phyloP scores from a whole-genome alignment of 495 filamentous ascomycete species.

The Barbatosphaeria neglecta region DNA sequence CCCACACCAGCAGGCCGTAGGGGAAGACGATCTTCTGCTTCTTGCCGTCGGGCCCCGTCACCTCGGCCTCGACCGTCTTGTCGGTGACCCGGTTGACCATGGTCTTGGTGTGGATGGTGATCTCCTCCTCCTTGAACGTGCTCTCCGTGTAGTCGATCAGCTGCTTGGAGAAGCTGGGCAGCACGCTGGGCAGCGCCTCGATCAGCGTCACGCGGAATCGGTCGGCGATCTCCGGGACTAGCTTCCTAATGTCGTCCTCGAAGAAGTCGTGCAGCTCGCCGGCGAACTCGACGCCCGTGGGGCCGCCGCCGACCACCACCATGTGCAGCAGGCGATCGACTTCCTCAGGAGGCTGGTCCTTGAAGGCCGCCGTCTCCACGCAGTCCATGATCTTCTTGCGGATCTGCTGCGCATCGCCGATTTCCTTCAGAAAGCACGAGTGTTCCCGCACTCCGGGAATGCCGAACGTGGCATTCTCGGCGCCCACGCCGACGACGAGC shows the following conservation, averaged over 20 bases:
- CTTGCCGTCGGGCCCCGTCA: conserved; percentile 71
- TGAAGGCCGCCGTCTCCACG: conserved; percentile 95
- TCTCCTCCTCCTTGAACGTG: conserved; percentile 97
- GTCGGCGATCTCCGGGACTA: conserved; percentile 87
- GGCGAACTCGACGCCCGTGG: conserved; percentile 96
- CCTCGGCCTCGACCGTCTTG: conserved; percentile 86
- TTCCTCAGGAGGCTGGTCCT: conserved; percentile 86
- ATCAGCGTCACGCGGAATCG: conserved; percentile 96
- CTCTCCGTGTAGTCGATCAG: conserved; percentile 98
- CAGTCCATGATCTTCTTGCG: conserved; percentile 99
- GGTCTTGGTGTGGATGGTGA: conserved; percentile 93
- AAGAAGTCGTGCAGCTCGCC: conserved; percentile 99
- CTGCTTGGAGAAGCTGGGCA: conserved; percentile 98
- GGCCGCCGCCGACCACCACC: conserved; percentile 97
- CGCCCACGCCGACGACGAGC: conserved; percentile 92
- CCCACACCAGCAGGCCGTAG: conserved; percentile 96
- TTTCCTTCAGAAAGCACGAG: conserved; percentile 97
- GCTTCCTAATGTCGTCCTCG: conserved; percentile 92
- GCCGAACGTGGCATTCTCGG: conserved; percentile 97
- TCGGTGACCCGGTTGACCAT: conserved; percentile 97
- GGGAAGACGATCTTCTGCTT: conserved; percentile 74
- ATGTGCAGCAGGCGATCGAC: conserved; percentile 92
- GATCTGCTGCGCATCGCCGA: conserved; percentile 86
- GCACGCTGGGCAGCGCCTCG: conserved; percentile 94
- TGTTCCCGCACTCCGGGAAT: conserved; percentile 92